These are phyloP conservation scores for Paramecium octaurelia DNA, from an alignment of 73 alveolate species.

Conservation along the genomic window DNA sequence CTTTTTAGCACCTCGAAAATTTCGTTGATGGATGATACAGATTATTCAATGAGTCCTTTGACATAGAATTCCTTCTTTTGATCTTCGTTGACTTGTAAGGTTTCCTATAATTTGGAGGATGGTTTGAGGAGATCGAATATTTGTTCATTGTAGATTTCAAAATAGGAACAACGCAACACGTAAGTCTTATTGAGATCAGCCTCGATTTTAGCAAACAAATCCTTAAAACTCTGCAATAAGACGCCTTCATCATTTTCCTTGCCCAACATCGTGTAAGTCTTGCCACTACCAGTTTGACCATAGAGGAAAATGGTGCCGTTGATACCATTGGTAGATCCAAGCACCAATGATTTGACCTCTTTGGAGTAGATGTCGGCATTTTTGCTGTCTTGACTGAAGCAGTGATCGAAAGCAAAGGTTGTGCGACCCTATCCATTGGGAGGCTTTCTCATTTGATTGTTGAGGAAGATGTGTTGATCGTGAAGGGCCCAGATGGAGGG, in stretches of 20 bases:
- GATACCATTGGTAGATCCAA: slow-evolving; percentile 58
- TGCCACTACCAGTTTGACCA: slow-evolving; percentile 72
- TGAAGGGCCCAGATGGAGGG: slow-evolving; percentile 41
- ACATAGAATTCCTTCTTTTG: slow-evolving; percentile 75
- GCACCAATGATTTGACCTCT: not conserved
- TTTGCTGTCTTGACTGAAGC: slow-evolving; percentile 13
- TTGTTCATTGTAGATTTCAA: slow-evolving; percentile 95
- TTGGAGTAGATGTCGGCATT: slow-evolving; percentile 39
- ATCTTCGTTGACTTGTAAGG: slow-evolving; percentile 66
- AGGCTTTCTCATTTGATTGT: not conserved
- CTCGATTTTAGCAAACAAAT: slow-evolving; percentile 42
- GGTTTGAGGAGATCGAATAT: slow-evolving; percentile 88
- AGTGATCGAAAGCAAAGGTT: slow-evolving; percentile 43
- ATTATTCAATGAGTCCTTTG: slow-evolving; percentile 77
- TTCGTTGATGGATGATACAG: slow-evolving; percentile 75
- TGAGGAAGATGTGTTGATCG: slow-evolving; percentile 18
- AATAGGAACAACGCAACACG: slow-evolving; percentile 85
- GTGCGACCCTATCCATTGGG: slow-evolving; percentile 10
- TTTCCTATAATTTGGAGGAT: slow-evolving; percentile 52
- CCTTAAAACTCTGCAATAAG: slow-evolving; percentile 7
- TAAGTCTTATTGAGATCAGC: slow-evolving; percentile 53
- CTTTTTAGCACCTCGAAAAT: slow-evolving; percentile 70
- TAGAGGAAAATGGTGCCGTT: slow-evolving; percentile 66
- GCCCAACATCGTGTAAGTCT: slow-evolving; percentile 69
- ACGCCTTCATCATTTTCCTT: slow-evolving; percentile 46